Evolutionary conservation across 2,329 filamentous ascomycete genomes (phyloP).

Genomic region (Colletotrichum navitas): DNA sequence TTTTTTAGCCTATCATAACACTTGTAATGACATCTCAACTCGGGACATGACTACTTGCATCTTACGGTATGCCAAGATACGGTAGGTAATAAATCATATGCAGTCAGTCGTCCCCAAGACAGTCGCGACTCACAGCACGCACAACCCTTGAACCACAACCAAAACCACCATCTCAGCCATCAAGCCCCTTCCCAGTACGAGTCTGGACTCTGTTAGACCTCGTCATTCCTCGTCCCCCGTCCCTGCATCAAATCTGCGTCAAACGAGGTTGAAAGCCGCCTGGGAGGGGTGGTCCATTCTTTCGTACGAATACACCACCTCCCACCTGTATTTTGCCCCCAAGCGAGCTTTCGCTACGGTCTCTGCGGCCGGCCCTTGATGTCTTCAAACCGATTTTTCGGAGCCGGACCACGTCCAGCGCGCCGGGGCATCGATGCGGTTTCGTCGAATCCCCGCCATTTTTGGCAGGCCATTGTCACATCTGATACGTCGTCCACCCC

Average conservation of each 20-base stretch:
- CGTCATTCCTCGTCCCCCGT: constrained; percentile 17
- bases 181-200: background rate
- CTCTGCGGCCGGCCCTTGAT: constrained; percentile 5
- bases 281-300: background rate
- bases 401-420: constrained; percentile 1
- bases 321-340: constrained; percentile 6
- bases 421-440: background rate
- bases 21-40: constrained; percentile 1
- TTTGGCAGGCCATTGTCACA: background rate
- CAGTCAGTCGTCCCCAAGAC: constrained; percentile 1
- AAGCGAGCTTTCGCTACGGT: constrained; percentile 9
- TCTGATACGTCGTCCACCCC: background rate
- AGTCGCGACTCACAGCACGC: constrained; percentile 17
- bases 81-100: background rate
- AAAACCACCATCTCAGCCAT: constrained; percentile 12
- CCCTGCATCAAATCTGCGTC: constrained; percentile 33
- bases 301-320: background rate
- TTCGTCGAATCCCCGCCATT: constrained; percentile 1
- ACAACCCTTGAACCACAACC: constrained; percentile 5
- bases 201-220: constrained; percentile 13
- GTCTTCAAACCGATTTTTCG: constrained; percentile 16
- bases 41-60: background rate
- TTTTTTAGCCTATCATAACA: no score
- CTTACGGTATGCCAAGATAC: background rate
- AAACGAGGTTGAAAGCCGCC: constrained; percentile 23